Evolutionary conservation across 345 rosid species (phyloP).

Genomic region (Aquilaria malaccensis): DNA sequence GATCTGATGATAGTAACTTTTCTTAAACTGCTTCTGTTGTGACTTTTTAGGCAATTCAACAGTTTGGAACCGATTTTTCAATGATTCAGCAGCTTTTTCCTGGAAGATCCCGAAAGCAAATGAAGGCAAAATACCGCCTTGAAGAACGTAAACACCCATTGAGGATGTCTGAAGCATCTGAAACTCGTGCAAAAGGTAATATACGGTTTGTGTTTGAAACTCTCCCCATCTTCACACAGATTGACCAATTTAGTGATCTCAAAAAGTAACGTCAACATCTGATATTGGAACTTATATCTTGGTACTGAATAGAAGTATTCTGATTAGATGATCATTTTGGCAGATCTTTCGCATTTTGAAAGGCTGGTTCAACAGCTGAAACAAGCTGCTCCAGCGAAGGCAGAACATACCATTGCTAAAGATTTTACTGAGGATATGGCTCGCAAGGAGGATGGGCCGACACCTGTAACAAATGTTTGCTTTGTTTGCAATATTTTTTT

Average conservation of each 20-base stretch:
- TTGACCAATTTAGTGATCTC: constrained; percentile 1
- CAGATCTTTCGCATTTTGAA: constrained; percentile 58
- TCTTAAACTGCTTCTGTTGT: background rate
- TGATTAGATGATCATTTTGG: constrained; percentile 10
- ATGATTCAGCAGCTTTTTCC: constrained; percentile 74
- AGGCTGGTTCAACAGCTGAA: constrained; percentile 52
- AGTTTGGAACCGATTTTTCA: constrained; percentile 75
- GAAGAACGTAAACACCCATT: constrained; percentile 69
- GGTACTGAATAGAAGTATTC: background rate
- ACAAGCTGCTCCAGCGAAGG: constrained; percentile 32
- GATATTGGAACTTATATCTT: too few species aligned
- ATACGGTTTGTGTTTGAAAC: too few species aligned
- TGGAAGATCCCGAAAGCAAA: constrained; percentile 55
- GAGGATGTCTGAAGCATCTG: constrained; percentile 52
- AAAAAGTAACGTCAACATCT: too few species aligned
- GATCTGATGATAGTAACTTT: background rate
- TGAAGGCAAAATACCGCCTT: constrained; percentile 64
- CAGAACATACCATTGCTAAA: constrained; percentile 26
- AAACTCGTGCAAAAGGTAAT: constrained; percentile 47
- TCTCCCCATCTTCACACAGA: background rate
- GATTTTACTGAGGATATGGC: constrained; percentile 27
- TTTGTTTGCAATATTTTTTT: constrained; percentile 1
- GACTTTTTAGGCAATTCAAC: constrained; percentile 47
- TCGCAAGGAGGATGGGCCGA: constrained; percentile 26
- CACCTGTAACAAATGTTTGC: constrained; percentile 33